Percentiles rank a stretch among this genome's conserved stretches.
Conservation (phyloP, 306 rosid genomes). For the Prunus mira region DNA sequence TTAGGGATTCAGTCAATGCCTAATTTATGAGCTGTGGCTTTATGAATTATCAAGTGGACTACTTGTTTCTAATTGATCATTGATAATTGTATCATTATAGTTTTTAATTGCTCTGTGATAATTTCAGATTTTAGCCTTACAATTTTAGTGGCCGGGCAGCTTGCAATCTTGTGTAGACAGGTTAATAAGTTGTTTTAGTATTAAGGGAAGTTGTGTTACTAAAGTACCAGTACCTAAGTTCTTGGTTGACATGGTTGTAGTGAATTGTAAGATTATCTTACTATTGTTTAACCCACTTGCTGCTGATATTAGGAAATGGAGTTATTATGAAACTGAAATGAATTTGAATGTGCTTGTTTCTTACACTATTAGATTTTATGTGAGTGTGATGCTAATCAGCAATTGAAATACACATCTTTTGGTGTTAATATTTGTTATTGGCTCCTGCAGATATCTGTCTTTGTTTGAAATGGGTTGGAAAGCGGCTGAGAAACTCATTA, state of each 20-base stretch:
- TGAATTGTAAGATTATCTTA: too few relatives aligned
- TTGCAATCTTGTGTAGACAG: too few relatives aligned
- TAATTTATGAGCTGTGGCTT: neutral
- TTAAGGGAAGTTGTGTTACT: too few relatives aligned
- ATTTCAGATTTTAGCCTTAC: neutral
- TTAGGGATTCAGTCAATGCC: neutral
- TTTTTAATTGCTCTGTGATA: neutral
- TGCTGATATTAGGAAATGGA: too few relatives aligned
- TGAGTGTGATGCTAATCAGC: neutral
- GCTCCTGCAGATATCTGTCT: neutral
- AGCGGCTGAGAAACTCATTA: slow-evolving; percentile 91
- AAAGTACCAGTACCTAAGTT: too few relatives aligned
- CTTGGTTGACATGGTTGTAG: too few relatives aligned
- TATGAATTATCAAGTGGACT: neutral
- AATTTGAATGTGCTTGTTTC: neutral
- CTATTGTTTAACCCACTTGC: too few relatives aligned
- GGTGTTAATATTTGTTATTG: neutral
- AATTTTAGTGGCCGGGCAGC: too few relatives aligned
- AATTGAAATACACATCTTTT: neutral
- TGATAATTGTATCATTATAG: too few relatives aligned
- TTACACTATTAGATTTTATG: neutral
- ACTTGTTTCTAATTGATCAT: neutral
- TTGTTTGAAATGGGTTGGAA: slow-evolving; percentile 76
- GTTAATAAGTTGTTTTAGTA: too few relatives aligned
- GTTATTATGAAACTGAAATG: too few relatives aligned